phyloP scores from a whole-genome alignment of 2,329 filamentous ascomycete genomes.

The Cytospora chrysosperma region DNA sequence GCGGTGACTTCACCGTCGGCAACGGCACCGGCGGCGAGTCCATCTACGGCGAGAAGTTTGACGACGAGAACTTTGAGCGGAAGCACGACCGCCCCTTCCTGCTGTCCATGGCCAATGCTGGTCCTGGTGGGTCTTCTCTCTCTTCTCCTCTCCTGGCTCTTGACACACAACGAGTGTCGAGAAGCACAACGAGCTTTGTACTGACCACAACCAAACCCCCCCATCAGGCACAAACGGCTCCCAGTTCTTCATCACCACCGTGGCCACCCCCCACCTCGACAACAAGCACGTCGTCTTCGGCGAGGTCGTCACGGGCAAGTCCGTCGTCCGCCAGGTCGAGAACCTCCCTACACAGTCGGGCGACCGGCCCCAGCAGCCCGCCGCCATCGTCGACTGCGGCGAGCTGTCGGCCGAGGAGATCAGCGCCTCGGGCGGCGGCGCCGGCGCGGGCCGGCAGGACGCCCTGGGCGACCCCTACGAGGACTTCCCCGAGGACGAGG shows the following conservation, averaged over 20 bases:
- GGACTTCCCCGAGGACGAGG: slow-evolving; percentile 88
- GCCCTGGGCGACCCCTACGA: slow-evolving; percentile 87
- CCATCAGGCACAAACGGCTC: slow-evolving; percentile 82
- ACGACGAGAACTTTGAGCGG: slow-evolving; percentile 90
- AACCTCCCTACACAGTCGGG: slow-evolving; percentile 70
- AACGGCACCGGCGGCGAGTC: slow-evolving; percentile 96
- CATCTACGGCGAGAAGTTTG: slow-evolving; percentile 96
- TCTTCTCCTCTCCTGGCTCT: background rate
- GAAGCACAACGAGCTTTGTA: background rate
- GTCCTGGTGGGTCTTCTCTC: slow-evolving; percentile 64
- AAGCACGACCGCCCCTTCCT: slow-evolving; percentile 94
- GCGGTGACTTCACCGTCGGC: slow-evolving; percentile 92
- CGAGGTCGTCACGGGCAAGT: slow-evolving; percentile 90
- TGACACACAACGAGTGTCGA: background rate
- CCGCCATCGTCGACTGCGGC: slow-evolving; percentile 78
- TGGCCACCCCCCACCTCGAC: slow-evolving; percentile 91
- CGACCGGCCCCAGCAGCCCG: slow-evolving; percentile 77
- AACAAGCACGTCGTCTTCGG: slow-evolving; percentile 98
- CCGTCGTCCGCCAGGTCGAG: slow-evolving; percentile 85
- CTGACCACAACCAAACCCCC: background rate
- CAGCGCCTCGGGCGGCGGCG: slow-evolving; percentile 60
- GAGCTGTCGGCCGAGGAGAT: slow-evolving; percentile 62
- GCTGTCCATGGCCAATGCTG: slow-evolving; percentile 96
- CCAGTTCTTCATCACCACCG: slow-evolving; percentile 97
- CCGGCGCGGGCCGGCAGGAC: slow-evolving; percentile 69